Evolutionary conservation across 345 rosid species (phyloP).

Genomic region (Eucalyptus regnans): DNA sequence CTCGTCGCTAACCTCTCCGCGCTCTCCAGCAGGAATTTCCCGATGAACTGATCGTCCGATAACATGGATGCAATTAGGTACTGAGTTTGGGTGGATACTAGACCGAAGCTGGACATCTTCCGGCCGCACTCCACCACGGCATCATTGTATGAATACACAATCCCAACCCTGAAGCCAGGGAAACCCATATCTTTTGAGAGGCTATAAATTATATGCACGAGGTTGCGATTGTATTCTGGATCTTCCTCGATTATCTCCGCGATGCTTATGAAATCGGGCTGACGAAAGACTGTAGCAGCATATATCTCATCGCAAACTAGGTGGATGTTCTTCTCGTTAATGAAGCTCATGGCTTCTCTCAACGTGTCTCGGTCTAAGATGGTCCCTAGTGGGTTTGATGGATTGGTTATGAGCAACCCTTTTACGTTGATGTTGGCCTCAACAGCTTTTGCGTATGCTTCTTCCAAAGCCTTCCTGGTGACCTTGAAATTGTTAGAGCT

Average conservation of each 20-base stretch:
- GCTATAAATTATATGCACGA: conserved; percentile 74
- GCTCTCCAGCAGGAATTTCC: conserved; percentile 41
- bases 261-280: conserved; percentile 46
- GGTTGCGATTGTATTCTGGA: conserved; percentile 25
- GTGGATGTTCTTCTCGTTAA: conserved; percentile 75
- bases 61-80: conserved; percentile 64
- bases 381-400: conserved; percentile 90
- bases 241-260: conserved; percentile 61
- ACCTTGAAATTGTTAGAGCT: conserved; percentile 65
- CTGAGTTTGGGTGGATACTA: conserved; percentile 88
- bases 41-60: conserved; percentile 66
- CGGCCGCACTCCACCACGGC: conserved; percentile 55
- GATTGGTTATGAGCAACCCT: conserved; percentile 84
- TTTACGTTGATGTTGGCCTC: conserved; percentile 45
- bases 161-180: conserved; percentile 86
- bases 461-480: conserved; percentile 54
- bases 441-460: conserved; percentile 49
- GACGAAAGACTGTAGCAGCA: conserved; percentile 67
- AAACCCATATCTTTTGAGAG: conserved; percentile 97
- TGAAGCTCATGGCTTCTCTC: conserved; percentile 42
- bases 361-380: conserved; percentile 55
- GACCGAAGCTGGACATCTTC: conserved; percentile 93
- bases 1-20: conserved; percentile 36
- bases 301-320: conserved; percentile 86
- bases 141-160: conserved; percentile 81